Conservation (phyloP, 164 flowering plant species). For the Kalanchoe fedtschenkoi region DNA sequence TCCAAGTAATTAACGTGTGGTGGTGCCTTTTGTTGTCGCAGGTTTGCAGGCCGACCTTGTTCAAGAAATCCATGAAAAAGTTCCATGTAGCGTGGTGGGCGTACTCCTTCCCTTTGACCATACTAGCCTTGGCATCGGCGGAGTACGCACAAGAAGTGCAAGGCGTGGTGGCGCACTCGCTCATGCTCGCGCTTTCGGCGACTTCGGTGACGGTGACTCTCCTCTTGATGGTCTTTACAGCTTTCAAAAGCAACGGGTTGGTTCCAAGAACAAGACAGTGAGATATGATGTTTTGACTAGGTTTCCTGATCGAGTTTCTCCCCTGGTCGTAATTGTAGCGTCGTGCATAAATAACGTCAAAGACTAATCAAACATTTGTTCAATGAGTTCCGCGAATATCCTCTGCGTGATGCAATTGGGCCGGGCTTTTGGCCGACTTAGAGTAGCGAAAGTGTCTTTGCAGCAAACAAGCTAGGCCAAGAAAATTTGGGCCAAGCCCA, state of each 20-base stretch:
- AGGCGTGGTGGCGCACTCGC: not conserved
- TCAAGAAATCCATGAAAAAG: slow-evolving; percentile 21
- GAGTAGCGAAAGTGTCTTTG: too few species aligned
- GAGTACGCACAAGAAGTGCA: slow-evolving; percentile 20
- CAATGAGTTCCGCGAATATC: too few species aligned
- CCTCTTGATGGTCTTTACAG: slow-evolving; percentile 22
- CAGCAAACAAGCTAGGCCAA: too few species aligned
- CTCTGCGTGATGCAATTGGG: too few species aligned
- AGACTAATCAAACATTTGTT: too few species aligned
- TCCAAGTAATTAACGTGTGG: not conserved
- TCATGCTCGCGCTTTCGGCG: slow-evolving; percentile 18
- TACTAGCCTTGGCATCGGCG: slow-evolving; percentile 16
- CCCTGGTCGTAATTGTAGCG: too few species aligned
- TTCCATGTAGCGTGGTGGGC: slow-evolving; percentile 28
- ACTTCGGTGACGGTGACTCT: slow-evolving; percentile 15
- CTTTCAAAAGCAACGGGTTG: slow-evolving; percentile 12
- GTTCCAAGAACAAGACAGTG: not conserved
- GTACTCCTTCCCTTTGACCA: slow-evolving; percentile 19
- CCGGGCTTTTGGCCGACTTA: too few species aligned
- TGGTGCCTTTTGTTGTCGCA: slow-evolving; percentile 1
- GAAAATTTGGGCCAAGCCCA: too few species aligned
- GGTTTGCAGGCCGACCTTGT: slow-evolving; percentile 22
- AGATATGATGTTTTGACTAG: too few species aligned
- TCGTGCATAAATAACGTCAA: too few species aligned
- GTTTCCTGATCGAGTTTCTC: too few species aligned